Evolutionary conservation across 805 yeast genomes (phyloP).

Genomic region (Saturnispora bothae): DNA sequence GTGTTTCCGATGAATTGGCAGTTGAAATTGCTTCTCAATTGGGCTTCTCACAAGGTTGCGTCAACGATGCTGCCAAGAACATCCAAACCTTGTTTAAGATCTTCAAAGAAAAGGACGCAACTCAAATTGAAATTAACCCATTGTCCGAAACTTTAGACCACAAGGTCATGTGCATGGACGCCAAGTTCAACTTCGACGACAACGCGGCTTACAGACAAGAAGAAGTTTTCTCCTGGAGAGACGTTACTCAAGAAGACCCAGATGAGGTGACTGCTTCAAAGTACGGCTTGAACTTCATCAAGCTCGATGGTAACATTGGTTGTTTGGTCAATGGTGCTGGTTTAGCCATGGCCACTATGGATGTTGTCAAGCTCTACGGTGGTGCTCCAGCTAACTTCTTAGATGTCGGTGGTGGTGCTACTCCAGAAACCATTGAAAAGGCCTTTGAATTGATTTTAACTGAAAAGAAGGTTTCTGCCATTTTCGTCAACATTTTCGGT

Average conservation of each 20-base stretch:
- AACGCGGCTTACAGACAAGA: constrained; percentile 91
- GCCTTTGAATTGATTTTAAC: constrained; percentile 90
- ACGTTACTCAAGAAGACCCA: constrained; percentile 93
- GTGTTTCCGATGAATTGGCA: constrained; percentile 74
- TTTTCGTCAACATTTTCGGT: constrained; percentile 97
- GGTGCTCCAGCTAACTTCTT: constrained; percentile 99
- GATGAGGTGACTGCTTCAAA: constrained; percentile 90
- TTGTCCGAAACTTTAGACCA: constrained; percentile 85
- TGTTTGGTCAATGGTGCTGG: constrained; percentile 99
- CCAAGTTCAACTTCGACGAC: constrained; percentile 97
- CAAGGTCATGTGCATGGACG: constrained; percentile 96
- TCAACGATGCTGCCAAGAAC: constrained; percentile 78
- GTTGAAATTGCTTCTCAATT: constrained; percentile 64
- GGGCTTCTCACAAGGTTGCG: constrained; percentile 71
- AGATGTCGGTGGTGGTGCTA: constrained; percentile 99
- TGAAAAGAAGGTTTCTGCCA: constrained; percentile 83
- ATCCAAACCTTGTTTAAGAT: constrained; percentile 81
- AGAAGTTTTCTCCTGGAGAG: constrained; percentile 96
- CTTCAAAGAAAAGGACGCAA: constrained; percentile 86
- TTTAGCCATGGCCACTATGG: constrained; percentile 99
- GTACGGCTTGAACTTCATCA: constrained; percentile 89
- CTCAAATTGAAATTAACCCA: constrained; percentile 98
- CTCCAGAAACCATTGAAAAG: constrained; percentile 94
- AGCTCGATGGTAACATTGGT: constrained; percentile 97
- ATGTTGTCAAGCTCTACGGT: constrained; percentile 94